Evolutionary conservation across 2,329 filamentous ascomycete genomes (phyloP).

Genomic region (Xylariomycetidae sp.): DNA sequence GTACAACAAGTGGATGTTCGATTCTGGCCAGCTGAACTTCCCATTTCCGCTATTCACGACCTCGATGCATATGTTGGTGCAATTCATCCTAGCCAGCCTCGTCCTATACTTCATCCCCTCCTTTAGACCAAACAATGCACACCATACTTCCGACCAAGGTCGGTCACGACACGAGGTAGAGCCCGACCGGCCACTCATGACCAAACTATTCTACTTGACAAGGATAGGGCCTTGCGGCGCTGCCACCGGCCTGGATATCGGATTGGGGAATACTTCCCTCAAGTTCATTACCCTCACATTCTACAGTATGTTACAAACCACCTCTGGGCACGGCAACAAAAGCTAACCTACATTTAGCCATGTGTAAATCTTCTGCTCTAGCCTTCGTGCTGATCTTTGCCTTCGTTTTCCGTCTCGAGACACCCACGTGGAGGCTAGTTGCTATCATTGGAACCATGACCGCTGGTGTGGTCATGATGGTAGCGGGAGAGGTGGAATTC

Average conservation of each 20-base stretch:
- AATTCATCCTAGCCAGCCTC: conserved; percentile 72
- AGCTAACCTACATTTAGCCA: conserved; percentile 46
- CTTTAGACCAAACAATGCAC: conserved; percentile 58
- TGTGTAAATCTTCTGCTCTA: conserved; percentile 97
- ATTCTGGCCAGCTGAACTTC: conserved; percentile 76
- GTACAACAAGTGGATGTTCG: conserved; percentile 99
- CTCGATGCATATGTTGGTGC: conserved; percentile 89
- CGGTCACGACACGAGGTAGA: conserved; percentile 47
- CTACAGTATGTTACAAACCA: conserved; percentile 59
- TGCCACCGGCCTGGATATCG: conserved; percentile 92
- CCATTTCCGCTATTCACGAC: conserved; percentile 94
- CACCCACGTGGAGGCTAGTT: conserved; percentile 78
- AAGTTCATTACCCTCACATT: conserved; percentile 97
- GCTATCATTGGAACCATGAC: conserved; percentile 91
- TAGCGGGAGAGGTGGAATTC: conserved; percentile 89
- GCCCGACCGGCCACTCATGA: conserved; percentile 63
- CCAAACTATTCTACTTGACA: conserved; percentile 84
- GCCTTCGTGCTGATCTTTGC: conserved; percentile 94
- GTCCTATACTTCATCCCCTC: conserved; percentile 80
- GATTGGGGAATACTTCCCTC: conserved; percentile 88
- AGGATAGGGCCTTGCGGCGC: conserved; percentile 87
- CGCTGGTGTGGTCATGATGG: conserved; percentile 92
- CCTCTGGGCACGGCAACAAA: background rate
- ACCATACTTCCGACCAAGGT: conserved; percentile 41
- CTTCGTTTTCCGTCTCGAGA: conserved; percentile 87